Evolutionary conservation across 176 grass and related monocot genomes (phyloP).

Genomic region (Lolium rigidum): DNA sequence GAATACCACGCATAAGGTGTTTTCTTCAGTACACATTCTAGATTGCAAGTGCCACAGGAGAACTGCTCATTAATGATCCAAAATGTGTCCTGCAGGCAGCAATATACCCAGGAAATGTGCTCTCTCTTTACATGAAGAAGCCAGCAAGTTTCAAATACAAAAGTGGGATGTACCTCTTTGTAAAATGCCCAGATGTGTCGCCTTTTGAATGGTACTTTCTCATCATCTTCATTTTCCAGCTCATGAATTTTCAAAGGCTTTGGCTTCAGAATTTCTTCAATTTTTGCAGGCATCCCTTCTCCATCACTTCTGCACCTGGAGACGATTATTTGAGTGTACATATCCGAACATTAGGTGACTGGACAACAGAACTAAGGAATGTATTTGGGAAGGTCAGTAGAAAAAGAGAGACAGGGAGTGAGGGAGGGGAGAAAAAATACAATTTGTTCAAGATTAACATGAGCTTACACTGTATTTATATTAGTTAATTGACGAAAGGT

Average conservation of each 20-base stretch:
- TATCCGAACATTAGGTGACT: slow-evolving; percentile 94
- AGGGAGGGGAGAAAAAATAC: background rate
- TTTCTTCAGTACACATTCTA: slow-evolving; percentile 10
- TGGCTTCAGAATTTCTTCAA: slow-evolving; percentile 18
- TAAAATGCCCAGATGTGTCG: slow-evolving; percentile 94
- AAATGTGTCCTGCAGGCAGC: slow-evolving; percentile 69
- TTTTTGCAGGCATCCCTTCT: slow-evolving; percentile 91
- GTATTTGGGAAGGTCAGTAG: slow-evolving; percentile 82
- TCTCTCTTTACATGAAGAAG: slow-evolving; percentile 89
- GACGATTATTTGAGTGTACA: slow-evolving; percentile 94
- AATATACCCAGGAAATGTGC: slow-evolving; percentile 96
- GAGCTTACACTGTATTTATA: background rate
- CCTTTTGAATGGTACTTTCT: slow-evolving; percentile 88
- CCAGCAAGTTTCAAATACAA: slow-evolving; percentile 88
- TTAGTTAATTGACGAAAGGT: slow-evolving; percentile 13
- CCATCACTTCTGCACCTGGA: slow-evolving; percentile 96
- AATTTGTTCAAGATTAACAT: background rate
- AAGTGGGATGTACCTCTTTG: slow-evolving; percentile 98
- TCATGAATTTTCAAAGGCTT: slow-evolving; percentile 8
- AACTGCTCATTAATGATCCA: background rate
- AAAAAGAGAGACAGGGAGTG: background rate
- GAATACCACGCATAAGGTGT: background rate
- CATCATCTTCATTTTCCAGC: background rate
- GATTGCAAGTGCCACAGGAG: background rate
- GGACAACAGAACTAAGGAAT: slow-evolving; percentile 90